Conservation (phyloP, 2,329 filamentous ascomycete species). For the Triangularia verruculosa region DNA sequence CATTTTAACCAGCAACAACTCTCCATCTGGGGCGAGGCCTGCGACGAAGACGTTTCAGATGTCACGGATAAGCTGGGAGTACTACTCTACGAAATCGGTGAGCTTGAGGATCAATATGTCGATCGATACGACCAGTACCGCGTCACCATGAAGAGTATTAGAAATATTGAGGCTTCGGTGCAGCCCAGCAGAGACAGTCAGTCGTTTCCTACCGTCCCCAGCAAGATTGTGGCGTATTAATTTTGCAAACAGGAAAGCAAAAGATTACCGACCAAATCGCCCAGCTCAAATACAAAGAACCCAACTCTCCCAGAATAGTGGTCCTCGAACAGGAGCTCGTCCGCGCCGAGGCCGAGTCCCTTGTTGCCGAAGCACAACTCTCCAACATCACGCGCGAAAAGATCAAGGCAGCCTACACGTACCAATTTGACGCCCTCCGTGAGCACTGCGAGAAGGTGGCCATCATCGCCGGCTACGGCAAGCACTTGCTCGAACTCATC, state of each 20-base stretch:
- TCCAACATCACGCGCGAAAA: constrained; percentile 99
- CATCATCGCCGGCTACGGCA: constrained; percentile 95
- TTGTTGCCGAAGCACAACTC: constrained; percentile 95
- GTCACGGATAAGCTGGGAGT: constrained; percentile 99
- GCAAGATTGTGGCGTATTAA: constrained; percentile 49
- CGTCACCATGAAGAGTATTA: constrained; percentile 98
- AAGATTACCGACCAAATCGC: constrained; percentile 99
- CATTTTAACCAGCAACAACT: constrained; percentile 79
- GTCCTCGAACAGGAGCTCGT: constrained; percentile 98
- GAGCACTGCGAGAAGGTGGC: constrained; percentile 98
- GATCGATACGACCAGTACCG: constrained; percentile 99
- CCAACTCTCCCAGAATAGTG: constrained; percentile 94
- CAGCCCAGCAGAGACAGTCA: constrained; percentile 93
- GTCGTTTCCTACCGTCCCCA: constrained; percentile 28
- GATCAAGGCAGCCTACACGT: constrained; percentile 95
- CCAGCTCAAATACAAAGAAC: constrained; percentile 99
- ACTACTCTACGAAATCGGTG: constrained; percentile 95
- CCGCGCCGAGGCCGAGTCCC: constrained; percentile 95
- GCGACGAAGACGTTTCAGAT: constrained; percentile 97
- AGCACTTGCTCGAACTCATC: constrained; percentile 94
- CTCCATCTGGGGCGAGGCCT: constrained; percentile 92
- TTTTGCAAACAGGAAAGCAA: constrained; percentile 62
- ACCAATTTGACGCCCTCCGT: constrained; percentile 95
- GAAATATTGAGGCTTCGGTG: constrained; percentile 97
- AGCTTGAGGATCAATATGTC: constrained; percentile 96